A percentile compares a stretch with the other conserved stretches of the same genome.
Evolutionary conservation across 139 green algal species (phyloP).

Genomic region (Chlorella sp.): DNA sequence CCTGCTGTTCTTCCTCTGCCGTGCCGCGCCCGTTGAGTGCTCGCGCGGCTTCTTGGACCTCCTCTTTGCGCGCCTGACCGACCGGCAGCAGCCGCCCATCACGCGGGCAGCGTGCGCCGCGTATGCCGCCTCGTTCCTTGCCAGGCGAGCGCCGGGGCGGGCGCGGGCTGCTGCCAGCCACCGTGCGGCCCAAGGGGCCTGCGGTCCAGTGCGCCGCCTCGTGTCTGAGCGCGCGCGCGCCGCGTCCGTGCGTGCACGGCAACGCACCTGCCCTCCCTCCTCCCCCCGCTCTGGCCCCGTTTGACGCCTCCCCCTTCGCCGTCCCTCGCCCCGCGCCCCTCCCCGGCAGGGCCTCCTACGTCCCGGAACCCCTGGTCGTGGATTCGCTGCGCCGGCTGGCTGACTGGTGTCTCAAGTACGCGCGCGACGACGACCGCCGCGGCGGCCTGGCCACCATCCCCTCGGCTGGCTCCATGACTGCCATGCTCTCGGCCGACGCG

Average conservation of each 20-base stretch:
- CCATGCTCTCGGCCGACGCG: conserved; percentile 12
- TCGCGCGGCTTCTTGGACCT: conserved; percentile 52
- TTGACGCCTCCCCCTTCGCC: neutral
- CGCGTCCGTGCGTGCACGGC: too few relatives aligned
- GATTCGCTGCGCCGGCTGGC: conserved; percentile 41
- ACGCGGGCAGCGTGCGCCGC: conserved; percentile 73
- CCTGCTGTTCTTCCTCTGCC: conserved; percentile 74
- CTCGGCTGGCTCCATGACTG: conserved; percentile 12
- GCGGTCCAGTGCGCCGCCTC: too few relatives aligned
- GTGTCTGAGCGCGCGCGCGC: too few relatives aligned
- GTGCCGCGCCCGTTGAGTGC: conserved; percentile 48
- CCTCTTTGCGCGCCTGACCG: conserved; percentile 58
- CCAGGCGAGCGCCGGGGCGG: conserved; percentile 27
- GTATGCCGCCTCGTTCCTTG: conserved; percentile 89
- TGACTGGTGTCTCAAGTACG: conserved; percentile 46
- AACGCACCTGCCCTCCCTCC: too few relatives aligned
- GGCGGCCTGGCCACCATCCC: conserved; percentile 44
- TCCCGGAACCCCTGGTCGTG: conserved; percentile 60
- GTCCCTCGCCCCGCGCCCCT: neutral
- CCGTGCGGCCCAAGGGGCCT: too few relatives aligned
- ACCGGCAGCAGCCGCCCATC: conserved; percentile 59
- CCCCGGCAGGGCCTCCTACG: conserved; percentile 53
- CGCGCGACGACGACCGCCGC: conserved; percentile 35
- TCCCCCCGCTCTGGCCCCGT: neutral
- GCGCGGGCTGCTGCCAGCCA: too few relatives aligned